These are phyloP conservation scores for Aurantiochytrium sp. DNA, from an alignment of 108 stramenopile genomes.

Conservation along the genomic window DNA sequence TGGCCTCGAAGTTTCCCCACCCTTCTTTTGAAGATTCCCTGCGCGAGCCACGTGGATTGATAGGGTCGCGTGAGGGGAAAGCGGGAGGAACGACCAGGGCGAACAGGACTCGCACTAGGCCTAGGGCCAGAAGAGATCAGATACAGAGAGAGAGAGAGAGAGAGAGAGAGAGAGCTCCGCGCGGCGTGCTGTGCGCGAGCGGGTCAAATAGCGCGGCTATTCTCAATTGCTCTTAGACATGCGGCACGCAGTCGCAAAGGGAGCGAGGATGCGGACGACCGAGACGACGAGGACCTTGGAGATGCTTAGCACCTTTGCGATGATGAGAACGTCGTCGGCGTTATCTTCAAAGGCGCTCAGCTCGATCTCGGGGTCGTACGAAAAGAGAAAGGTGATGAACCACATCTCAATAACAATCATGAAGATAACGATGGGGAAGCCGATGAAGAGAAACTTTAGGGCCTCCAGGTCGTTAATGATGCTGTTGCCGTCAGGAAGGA, in stretches of 20 bases:
- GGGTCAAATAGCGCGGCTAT: no score
- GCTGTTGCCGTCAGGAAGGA: neutral
- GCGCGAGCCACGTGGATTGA: no score
- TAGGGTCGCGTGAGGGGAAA: no score
- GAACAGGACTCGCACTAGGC: no score
- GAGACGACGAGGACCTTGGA: neutral
- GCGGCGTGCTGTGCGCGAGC: no score
- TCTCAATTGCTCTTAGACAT: neutral
- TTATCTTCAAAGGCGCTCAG: neutral
- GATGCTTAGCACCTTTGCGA: neutral
- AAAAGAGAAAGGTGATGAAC: neutral
- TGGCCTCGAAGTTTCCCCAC: no score
- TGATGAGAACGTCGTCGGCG: neutral
- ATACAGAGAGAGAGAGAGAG: no score
- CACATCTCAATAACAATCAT: neutral
- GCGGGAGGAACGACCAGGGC: no score
- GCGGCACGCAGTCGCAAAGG: neutral
- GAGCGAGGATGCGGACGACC: neutral
- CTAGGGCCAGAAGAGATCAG: no score
- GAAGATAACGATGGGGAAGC: neutral
- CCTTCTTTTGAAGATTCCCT: no score
- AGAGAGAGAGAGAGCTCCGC: no score
- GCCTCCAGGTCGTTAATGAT: neutral
- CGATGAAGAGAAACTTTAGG: neutral
- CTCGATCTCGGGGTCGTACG: neutral